A percentile compares a stretch with the other conserved stretches of the same genome.
phyloP scores from a whole-genome alignment of 2,329 filamentous ascomycete genomes.

The Karstenula rhodostoma region DNA sequence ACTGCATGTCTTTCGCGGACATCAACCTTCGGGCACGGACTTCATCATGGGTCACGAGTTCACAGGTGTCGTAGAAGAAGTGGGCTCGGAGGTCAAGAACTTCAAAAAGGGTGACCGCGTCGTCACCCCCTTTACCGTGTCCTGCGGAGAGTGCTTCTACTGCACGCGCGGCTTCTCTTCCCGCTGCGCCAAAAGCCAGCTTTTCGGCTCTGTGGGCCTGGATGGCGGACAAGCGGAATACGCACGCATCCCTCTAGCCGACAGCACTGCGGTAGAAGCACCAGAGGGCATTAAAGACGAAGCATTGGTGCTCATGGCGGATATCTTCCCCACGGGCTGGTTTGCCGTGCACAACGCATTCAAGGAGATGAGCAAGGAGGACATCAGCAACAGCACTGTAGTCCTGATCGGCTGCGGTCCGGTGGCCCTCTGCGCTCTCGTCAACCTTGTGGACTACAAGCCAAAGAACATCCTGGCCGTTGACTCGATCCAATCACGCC shows the following conservation, averaged over 20 bases:
- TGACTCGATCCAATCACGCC: constrained; percentile 77
- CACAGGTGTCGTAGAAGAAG: constrained; percentile 75
- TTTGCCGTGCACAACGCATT: constrained; percentile 85
- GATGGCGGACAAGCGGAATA: constrained; percentile 86
- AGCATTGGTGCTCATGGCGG: constrained; percentile 85
- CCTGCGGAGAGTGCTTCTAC: constrained; percentile 77
- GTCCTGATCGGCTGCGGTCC: constrained; percentile 84
- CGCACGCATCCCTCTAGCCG: constrained; percentile 75
- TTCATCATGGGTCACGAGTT: constrained; percentile 87
- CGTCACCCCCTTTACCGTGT: constrained; percentile 79
- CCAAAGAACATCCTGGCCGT: constrained; percentile 81
- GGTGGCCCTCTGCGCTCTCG: constrained; percentile 81
- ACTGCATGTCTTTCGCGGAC: constrained; percentile 84
- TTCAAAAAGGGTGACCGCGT: constrained; percentile 79
- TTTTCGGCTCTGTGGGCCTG: constrained; percentile 74
- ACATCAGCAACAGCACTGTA: constrained; percentile 72
- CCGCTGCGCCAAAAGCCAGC: constrained; percentile 72
- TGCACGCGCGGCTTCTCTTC: constrained; percentile 80
- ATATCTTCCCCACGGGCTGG: constrained; percentile 86
- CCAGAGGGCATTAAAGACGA: constrained; percentile 75
- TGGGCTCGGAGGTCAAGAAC: constrained; percentile 72
- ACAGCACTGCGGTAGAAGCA: constrained; percentile 80
- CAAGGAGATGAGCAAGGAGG: constrained; percentile 64
- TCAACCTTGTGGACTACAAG: constrained; percentile 77
- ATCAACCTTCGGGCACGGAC: constrained; percentile 71